A percentile compares a stretch with the other conserved stretches of the same genome.
Conservation (phyloP, 2,329 filamentous ascomycete genomes). For the Coniosporium tulheliwenetii region DNA sequence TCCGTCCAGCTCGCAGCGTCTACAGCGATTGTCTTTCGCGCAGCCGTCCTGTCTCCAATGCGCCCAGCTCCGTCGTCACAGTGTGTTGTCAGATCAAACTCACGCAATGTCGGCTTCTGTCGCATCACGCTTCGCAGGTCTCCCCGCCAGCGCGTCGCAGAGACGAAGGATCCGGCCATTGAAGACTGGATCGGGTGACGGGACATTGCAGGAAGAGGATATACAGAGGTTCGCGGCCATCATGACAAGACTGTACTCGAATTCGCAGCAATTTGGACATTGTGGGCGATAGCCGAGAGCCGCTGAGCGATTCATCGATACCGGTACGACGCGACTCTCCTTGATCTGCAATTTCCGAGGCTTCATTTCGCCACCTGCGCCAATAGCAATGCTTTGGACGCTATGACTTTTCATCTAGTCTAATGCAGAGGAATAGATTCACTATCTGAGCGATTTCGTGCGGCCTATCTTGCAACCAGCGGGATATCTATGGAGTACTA, state of each 20-base stretch:
- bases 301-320: not conserved
- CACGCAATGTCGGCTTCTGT: conserved; percentile 30
- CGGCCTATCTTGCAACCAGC: not conserved
- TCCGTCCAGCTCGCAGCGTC: not conserved
- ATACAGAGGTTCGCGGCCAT: too few relatives aligned
- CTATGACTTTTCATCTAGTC: not conserved
- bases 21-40: not conserved
- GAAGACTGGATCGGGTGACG: conserved; percentile 30
- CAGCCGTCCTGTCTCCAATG: conserved; percentile 8
- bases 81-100: conserved; percentile 9
- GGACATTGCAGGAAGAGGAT: not conserved
- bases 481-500: not conserved
- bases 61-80: conserved; percentile 12
- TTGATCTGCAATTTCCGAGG: not conserved
- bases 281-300: too few relatives aligned
- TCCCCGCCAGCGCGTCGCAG: conserved; percentile 23
- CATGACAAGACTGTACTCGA: too few relatives aligned
- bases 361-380: too few relatives aligned
- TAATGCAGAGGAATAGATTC: not conserved
- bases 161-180: conserved; percentile 24
- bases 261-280: too few relatives aligned
- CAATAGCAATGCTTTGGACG: not conserved
- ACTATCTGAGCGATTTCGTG: not conserved
- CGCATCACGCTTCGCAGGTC: conserved; percentile 23
- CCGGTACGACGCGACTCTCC: not conserved